Percentiles rank a stretch among this genome's conserved stretches.
Evolutionary conservation across 805 yeast genomes (phyloP).

Genomic region (Cyberlindnera veronae): DNA sequence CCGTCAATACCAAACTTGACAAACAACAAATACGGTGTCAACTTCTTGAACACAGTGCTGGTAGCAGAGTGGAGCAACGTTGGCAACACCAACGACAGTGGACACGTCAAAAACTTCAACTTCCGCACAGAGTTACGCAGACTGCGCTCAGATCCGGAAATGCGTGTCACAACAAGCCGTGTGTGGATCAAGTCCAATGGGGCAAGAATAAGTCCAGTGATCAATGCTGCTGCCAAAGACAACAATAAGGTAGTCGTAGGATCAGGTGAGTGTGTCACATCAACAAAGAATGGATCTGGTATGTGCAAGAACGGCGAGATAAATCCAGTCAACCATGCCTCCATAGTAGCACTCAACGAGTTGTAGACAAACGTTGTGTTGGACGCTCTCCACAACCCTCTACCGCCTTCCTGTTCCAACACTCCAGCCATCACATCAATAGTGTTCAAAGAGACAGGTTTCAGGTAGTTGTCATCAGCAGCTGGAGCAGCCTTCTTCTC

Average conservation of each 20-base stretch:
- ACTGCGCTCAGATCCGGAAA: conserved; percentile 54
- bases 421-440: conserved; percentile 62
- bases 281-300: conserved; percentile 88
- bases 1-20: conserved; percentile 63
- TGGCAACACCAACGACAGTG: conserved; percentile 60
- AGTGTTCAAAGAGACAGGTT: conserved; percentile 59
- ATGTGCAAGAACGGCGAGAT: conserved; percentile 74
- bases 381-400: conserved; percentile 69
- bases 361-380: conserved; percentile 78
- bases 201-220: conserved; percentile 68
- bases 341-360: conserved; percentile 70
- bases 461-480: conserved; percentile 33
- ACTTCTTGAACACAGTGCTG: conserved; percentile 54
- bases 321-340: conserved; percentile 91
- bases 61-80: conserved; percentile 63
- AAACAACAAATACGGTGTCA: conserved; percentile 64
- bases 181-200: conserved; percentile 84
- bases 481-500: conserved; percentile 1
- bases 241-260: conserved; percentile 65
- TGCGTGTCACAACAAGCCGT: conserved; percentile 66
- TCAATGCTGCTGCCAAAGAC: conserved; percentile 65
- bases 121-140: conserved; percentile 61
- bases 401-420: conserved; percentile 65
- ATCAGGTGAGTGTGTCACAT: conserved; percentile 74
- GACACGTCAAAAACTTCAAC: conserved; percentile 49